Evolutionary conservation across 129 eudicot genomes (phyloP).

Genomic region (Centaurea solstitialis): DNA sequence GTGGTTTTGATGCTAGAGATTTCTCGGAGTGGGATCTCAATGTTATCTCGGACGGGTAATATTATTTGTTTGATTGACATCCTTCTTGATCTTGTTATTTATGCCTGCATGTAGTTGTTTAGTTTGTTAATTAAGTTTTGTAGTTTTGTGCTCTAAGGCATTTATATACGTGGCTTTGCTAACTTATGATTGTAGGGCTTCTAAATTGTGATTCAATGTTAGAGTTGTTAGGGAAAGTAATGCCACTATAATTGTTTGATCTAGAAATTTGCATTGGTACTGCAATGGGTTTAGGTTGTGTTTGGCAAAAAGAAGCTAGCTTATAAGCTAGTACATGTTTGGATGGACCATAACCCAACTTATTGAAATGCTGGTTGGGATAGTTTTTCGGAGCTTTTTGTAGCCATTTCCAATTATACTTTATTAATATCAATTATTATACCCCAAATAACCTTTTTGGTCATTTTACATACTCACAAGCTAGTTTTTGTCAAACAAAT

Average conservation of each 20-base stretch:
- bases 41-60: neutral
- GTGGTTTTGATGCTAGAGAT: neutral
- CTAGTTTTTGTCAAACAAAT: too few relatives aligned
- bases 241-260: neutral
- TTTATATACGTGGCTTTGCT: neutral
- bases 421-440: too few relatives aligned
- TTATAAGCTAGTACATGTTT: too few relatives aligned
- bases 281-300: too few relatives aligned
- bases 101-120: neutral
- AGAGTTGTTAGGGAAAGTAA: neutral
- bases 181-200: neutral
- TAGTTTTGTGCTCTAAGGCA: neutral
- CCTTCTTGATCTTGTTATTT: neutral
- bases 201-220: neutral
- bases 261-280: too few relatives aligned
- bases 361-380: too few relatives aligned
- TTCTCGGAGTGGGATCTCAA: neutral
- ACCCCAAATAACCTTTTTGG: too few relatives aligned
- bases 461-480: too few relatives aligned
- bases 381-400: too few relatives aligned
- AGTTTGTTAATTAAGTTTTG: neutral
- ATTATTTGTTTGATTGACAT: neutral
- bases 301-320: too few relatives aligned
- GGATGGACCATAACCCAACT: too few relatives aligned
- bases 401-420: too few relatives aligned